These are phyloP conservation scores for Boechera stricta DNA, from an alignment of 345 rosid species.

Conservation along the genomic window DNA sequence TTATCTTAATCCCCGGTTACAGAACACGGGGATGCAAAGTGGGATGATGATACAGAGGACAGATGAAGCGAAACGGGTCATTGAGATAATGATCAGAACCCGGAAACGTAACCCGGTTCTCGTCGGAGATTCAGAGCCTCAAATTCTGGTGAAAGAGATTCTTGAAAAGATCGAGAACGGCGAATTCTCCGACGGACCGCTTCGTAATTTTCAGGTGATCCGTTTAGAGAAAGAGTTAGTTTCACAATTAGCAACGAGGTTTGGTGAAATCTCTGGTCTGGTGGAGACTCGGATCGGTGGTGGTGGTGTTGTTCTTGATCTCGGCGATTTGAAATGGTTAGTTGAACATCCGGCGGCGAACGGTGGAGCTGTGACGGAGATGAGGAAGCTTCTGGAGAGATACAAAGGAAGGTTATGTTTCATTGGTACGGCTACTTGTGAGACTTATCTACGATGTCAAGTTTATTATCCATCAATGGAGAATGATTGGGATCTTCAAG, in stretches of 20 bases:
- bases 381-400: slow-evolving; percentile 62
- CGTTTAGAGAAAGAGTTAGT: slow-evolving; percentile 65
- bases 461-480: slow-evolving; percentile 91
- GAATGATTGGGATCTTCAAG: slow-evolving; percentile 95
- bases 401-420: slow-evolving; percentile 69
- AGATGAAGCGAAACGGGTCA: slow-evolving; percentile 69
- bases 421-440: slow-evolving; percentile 95
- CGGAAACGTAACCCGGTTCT: slow-evolving; percentile 86
- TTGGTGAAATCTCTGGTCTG: slow-evolving; percentile 61
- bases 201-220: slow-evolving; percentile 63
- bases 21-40: slow-evolving; percentile 51
- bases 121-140: slow-evolving; percentile 88
- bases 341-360: slow-evolving; percentile 60
- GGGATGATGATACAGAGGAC: slow-evolving; percentile 56
- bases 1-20: slow-evolving; percentile 84
- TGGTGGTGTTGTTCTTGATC: slow-evolving; percentile 71
- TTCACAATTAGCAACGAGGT: slow-evolving; percentile 50
- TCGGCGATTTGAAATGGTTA: slow-evolving; percentile 97
- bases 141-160: slow-evolving; percentile 67
- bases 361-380: slow-evolving; percentile 63
- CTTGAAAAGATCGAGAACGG: slow-evolving; percentile 64
- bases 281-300: slow-evolving; percentile 61
- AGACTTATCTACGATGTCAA: slow-evolving; percentile 91
- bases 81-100: slow-evolving; percentile 65
- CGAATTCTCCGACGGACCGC: slow-evolving; percentile 64